These are phyloP conservation scores for Candida hungchunana DNA, from an alignment of 805 yeast genomes.

Conservation along the genomic window DNA sequence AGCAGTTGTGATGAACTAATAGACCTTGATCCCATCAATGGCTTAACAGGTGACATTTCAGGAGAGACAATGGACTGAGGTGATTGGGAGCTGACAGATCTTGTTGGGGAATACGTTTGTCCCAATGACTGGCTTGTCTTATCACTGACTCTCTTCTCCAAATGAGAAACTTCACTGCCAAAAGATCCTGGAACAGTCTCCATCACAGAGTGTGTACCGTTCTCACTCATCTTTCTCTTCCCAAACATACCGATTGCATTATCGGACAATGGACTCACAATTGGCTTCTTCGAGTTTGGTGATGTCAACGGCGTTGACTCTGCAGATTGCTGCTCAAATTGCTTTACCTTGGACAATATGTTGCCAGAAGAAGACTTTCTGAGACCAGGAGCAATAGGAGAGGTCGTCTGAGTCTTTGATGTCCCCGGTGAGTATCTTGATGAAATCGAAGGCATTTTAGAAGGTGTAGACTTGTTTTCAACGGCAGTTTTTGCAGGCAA, in stretches of 20 bases:
- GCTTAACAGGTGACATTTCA: too few species aligned
- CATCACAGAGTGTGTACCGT: conserved; percentile 1
- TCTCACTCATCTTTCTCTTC: conserved; percentile 16
- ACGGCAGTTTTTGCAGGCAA: conserved; percentile 1
- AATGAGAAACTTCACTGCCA: too few species aligned
- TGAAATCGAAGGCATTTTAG: conserved; percentile 9
- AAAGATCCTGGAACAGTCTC: conserved; percentile 1
- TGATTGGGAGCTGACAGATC: too few species aligned
- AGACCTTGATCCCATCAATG: too few species aligned
- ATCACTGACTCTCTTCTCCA: too few species aligned
- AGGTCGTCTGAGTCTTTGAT: not conserved
- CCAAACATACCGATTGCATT: conserved; percentile 21
- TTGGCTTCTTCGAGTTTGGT: conserved; percentile 14
- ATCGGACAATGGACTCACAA: conserved; percentile 21
- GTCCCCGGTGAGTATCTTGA: conserved; percentile 17
- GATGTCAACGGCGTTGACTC: conserved; percentile 11
- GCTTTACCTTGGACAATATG: conserved; percentile 30
- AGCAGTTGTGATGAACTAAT: too few species aligned
- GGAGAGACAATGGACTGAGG: too few species aligned
- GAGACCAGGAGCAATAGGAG: conserved; percentile 13
- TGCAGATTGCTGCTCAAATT: conserved; percentile 27
- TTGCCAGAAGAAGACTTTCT: conserved; percentile 27
- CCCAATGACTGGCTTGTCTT: too few species aligned
- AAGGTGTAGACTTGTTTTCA: not conserved
- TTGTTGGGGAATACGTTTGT: too few species aligned